Percentiles rank a stretch among this genome's conserved stretches.
These are phyloP conservation scores for Rhodotorula sp. DNA, from an alignment of 1,284 basidiomycete genomes.

Conservation along the genomic window DNA sequence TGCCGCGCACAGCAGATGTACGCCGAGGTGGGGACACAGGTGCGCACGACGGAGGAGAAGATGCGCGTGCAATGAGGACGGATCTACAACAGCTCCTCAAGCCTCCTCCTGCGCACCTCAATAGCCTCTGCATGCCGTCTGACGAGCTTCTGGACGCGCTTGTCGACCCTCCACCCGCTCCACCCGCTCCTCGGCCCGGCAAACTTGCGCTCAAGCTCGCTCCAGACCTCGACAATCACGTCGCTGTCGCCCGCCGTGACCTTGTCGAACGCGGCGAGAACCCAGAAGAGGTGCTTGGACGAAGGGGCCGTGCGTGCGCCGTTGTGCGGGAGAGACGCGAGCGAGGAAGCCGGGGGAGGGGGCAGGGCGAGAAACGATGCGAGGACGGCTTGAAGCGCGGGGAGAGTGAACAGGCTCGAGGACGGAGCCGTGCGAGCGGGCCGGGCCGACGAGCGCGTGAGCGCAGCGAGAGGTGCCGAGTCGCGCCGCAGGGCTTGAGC, in stretches of 20 bases:
- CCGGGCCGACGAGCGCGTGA: neutral
- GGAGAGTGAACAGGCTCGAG: constrained; percentile 21
- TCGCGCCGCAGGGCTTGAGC: constrained; percentile 1
- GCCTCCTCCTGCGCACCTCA: neutral
- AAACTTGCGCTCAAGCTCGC: constrained; percentile 22
- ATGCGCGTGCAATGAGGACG: no score
- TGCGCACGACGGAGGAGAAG: no score
- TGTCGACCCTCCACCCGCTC: constrained; percentile 7
- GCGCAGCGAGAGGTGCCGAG: neutral
- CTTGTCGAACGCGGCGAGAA: constrained; percentile 37
- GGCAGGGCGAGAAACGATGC: constrained; percentile 31
- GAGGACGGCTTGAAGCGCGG: constrained; percentile 22
- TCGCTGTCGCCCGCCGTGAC: constrained; percentile 14
- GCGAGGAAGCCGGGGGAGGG: neutral
- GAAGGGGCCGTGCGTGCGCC: constrained; percentile 33
- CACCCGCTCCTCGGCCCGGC: neutral
- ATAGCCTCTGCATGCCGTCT: neutral
- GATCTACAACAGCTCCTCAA: constrained; percentile 2
- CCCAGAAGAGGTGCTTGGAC: constrained; percentile 25
- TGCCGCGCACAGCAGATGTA: no score
- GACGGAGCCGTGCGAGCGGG: neutral
- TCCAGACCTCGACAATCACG: constrained; percentile 17
- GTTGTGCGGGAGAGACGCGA: constrained; percentile 4
- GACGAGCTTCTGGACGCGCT: neutral
- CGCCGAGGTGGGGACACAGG: no score